phyloP scores from a whole-genome alignment of 179 eudicot genomes.

The Silene noctiflora region DNA sequence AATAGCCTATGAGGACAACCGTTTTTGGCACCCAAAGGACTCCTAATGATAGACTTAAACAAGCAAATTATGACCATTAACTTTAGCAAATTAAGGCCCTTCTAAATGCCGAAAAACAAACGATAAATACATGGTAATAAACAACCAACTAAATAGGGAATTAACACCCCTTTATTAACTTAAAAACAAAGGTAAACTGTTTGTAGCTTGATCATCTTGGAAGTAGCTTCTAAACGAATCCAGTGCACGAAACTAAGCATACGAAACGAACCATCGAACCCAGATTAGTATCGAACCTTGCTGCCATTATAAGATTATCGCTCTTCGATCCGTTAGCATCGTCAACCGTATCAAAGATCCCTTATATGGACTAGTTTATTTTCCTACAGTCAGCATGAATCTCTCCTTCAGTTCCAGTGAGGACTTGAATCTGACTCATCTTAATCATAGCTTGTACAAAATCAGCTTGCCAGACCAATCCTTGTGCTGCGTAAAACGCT shows the following conservation, averaged over 20 bases:
- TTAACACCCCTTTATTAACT: neutral
- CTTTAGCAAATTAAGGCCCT: too few species aligned
- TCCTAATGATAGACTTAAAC: too few species aligned
- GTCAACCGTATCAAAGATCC: too few species aligned
- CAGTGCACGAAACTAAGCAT: neutral
- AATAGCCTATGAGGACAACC: neutral
- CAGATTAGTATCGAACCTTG: too few species aligned
- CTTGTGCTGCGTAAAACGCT: slow-evolving; percentile 32
- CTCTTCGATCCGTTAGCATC: too few species aligned
- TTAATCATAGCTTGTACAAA: slow-evolving; percentile 65
- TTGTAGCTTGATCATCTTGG: neutral
- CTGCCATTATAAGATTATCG: too few species aligned
- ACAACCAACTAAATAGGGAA: neutral
- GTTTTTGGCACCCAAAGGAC: too few species aligned
- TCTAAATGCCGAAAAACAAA: neutral
- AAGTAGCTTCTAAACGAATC: neutral
- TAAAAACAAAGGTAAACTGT: too few species aligned
- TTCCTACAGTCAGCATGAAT: slow-evolving; percentile 55
- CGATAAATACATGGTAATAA: neutral
- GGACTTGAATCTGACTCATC: slow-evolving; percentile 53
- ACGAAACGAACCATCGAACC: neutral
- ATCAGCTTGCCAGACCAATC: slow-evolving; percentile 41
- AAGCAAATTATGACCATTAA: neutral
- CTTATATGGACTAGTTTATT: slow-evolving; percentile 27
- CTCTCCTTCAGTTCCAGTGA: slow-evolving; percentile 60